Conservation (phyloP, 805 yeast species). For the Saturnispora silvae region DNA sequence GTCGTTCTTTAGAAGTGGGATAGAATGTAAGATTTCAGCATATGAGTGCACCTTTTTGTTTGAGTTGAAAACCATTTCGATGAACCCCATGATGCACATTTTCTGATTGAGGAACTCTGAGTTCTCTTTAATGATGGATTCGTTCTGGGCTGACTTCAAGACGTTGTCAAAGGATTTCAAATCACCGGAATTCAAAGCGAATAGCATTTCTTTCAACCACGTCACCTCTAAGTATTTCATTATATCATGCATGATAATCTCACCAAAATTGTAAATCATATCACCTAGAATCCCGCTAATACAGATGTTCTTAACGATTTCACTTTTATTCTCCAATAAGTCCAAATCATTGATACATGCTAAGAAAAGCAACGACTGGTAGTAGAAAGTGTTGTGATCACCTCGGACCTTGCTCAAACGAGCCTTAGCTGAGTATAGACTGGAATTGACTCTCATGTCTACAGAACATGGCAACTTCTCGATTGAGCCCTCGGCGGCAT, state of each 20-base stretch:
- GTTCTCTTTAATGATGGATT: conserved; percentile 42
- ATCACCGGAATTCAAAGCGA: conserved; percentile 70
- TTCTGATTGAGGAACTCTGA: conserved; percentile 78
- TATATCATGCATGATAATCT: conserved; percentile 81
- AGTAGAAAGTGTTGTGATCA: conserved; percentile 75
- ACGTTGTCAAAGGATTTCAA: conserved; percentile 43
- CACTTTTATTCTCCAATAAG: conserved; percentile 29
- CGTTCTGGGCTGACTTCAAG: conserved; percentile 11
- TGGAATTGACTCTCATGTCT: conserved; percentile 63
- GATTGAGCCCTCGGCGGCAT: conserved; percentile 44
- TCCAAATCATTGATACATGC: conserved; percentile 53
- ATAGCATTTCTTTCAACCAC: conserved; percentile 67
- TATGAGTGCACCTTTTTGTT: conserved; percentile 66
- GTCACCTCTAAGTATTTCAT: conserved; percentile 36
- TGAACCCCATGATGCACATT: conserved; percentile 82
- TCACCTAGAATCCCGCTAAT: conserved; percentile 86
- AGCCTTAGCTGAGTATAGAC: conserved; percentile 72
- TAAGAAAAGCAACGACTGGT: conserved; percentile 69
- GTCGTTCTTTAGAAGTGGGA: conserved; percentile 48
- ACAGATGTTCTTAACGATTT: conserved; percentile 61
- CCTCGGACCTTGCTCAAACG: conserved; percentile 62
- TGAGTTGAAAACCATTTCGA: conserved; percentile 74
- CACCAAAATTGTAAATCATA: conserved; percentile 90
- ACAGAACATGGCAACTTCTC: conserved; percentile 41
- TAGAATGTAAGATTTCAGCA: conserved; percentile 53